Conservation (phyloP, 2,329 filamentous ascomycete species). For the Leptographium procerum region DNA sequence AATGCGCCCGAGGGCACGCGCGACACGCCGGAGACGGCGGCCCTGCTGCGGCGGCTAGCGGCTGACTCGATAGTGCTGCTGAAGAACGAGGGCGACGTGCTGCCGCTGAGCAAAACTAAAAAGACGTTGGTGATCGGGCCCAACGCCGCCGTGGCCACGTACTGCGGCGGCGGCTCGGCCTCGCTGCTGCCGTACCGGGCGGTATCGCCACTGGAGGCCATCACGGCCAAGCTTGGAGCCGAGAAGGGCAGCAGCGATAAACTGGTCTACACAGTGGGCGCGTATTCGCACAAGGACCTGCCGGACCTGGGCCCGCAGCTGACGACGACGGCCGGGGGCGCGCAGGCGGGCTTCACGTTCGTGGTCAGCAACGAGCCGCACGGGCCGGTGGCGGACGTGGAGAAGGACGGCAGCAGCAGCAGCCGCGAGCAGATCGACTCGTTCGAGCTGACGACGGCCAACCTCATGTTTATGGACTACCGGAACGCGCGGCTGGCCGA, state of each 20-base stretch:
- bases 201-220: constrained; percentile 30
- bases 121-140: constrained; percentile 38
- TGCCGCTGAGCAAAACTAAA: constrained; percentile 34
- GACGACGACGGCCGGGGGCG: constrained; percentile 1
- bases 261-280: constrained; percentile 15
- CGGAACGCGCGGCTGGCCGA: constrained; percentile 23
- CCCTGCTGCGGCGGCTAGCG: constrained; percentile 7
- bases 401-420: too few species aligned
- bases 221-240: constrained; percentile 19
- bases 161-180: constrained; percentile 18
- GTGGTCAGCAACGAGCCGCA: constrained; percentile 10
- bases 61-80: constrained; percentile 12
- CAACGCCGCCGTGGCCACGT: constrained; percentile 28
- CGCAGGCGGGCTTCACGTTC: constrained; percentile 8
- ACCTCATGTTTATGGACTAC: constrained; percentile 40
- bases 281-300: constrained; percentile 11
- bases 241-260: too few species aligned
- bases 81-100: constrained; percentile 40
- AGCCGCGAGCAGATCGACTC: constrained; percentile 19
- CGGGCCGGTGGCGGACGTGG: too few species aligned
- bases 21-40: constrained; percentile 6
- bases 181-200: constrained; percentile 29
- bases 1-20: constrained; percentile 5
- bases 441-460: constrained; percentile 27
- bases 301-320: constrained; percentile 9